Evolutionary conservation across 2,329 filamentous ascomycete species (phyloP).

Genomic region (Trichoderma hamatum): DNA sequence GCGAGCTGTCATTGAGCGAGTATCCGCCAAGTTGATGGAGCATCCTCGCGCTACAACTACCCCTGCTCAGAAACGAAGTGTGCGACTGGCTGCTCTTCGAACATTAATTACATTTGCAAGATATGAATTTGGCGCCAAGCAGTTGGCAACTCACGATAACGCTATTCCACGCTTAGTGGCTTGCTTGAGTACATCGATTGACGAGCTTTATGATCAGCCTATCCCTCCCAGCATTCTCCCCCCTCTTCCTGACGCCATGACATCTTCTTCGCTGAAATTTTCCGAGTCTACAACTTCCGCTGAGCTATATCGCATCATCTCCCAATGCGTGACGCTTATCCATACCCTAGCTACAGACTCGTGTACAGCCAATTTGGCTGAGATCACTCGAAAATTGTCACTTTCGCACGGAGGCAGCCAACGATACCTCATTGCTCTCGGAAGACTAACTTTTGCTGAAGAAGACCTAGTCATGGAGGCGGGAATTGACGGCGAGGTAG

Average conservation of each 20-base stretch:
- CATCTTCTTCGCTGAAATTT: slow-evolving; percentile 9
- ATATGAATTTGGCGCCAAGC: slow-evolving; percentile 63
- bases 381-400: slow-evolving; percentile 72
- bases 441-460: slow-evolving; percentile 79
- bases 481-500: slow-evolving; percentile 75
- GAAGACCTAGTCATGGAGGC: slow-evolving; percentile 78
- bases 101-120: slow-evolving; percentile 63
- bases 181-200: slow-evolving; percentile 65
- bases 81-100: slow-evolving; percentile 53
- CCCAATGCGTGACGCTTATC: slow-evolving; percentile 52
- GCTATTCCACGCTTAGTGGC: slow-evolving; percentile 76
- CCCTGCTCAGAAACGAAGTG: slow-evolving; percentile 45
- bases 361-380: slow-evolving; percentile 48
- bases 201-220: slow-evolving; percentile 68
- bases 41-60: slow-evolving; percentile 47
- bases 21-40: slow-evolving; percentile 65
- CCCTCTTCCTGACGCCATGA: slow-evolving; percentile 28
- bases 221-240: slow-evolving; percentile 47
- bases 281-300: slow-evolving; percentile 32
- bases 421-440: slow-evolving; percentile 79
- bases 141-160: slow-evolving; percentile 69
- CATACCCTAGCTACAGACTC: slow-evolving; percentile 57
- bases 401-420: slow-evolving; percentile 73
- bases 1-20: slow-evolving; percentile 59
- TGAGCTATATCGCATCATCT: slow-evolving; percentile 51